A percentile compares a stretch with the other conserved stretches of the same genome.
These are phyloP conservation scores for Platanus orientalis DNA, from an alignment of 164 flowering plant genomes.

Conservation along the genomic window DNA sequence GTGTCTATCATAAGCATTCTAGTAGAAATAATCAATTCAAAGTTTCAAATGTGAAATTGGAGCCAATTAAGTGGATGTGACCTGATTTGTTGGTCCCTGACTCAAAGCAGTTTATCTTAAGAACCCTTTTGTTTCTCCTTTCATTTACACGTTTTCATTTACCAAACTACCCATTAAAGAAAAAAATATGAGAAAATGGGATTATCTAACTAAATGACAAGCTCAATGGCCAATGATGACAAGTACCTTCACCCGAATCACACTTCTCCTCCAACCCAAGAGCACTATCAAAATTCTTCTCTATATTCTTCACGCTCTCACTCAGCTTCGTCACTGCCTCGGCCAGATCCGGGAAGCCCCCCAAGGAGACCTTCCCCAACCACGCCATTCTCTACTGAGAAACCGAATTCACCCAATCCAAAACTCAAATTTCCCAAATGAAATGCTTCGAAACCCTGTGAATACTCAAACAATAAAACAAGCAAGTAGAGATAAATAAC, in stretches of 20 bases:
- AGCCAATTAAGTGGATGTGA: too few species aligned
- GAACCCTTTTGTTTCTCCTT: too few species aligned
- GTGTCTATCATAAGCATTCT: too few species aligned
- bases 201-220: background rate
- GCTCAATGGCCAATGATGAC: background rate
- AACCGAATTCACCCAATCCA: constrained; percentile 12
- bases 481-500: too few species aligned
- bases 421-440: constrained; percentile 14
- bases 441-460: constrained; percentile 16
- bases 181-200: too few species aligned
- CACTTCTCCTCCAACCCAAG: constrained; percentile 88
- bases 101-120: too few species aligned
- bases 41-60: too few species aligned
- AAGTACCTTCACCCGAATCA: constrained; percentile 62
- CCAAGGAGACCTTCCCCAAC: constrained; percentile 87
- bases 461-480: constrained; percentile 1
- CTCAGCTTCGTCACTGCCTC: constrained; percentile 94
- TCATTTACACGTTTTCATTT: too few species aligned
- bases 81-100: too few species aligned
- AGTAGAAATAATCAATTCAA: too few species aligned
- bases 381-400: constrained; percentile 63
- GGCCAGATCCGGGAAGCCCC: constrained; percentile 88
- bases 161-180: too few species aligned
- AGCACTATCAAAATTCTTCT: constrained; percentile 95
- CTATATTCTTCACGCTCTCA: constrained; percentile 98